phyloP scores from a whole-genome alignment of 495 filamentous ascomycete genomes.

The Lophiostoma macrostomum region DNA sequence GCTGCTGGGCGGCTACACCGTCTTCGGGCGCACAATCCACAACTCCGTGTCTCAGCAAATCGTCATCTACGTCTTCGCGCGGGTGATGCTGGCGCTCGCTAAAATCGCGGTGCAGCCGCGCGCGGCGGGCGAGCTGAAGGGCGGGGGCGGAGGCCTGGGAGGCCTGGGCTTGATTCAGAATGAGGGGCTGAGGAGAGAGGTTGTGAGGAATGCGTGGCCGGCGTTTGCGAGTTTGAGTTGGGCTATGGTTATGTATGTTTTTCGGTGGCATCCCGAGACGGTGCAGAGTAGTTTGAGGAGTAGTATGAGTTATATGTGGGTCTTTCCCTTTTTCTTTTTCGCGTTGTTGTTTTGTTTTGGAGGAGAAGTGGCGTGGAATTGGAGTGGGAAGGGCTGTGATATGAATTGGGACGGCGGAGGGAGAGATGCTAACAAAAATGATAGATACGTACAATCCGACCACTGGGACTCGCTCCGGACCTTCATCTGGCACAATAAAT shows the following conservation, averaged over 20 bases:
- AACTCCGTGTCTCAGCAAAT: constrained; percentile 93
- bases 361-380: neutral
- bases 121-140: constrained; percentile 35
- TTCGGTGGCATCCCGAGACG: constrained; percentile 84
- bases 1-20: constrained; percentile 82
- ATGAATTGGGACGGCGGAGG: too few relatives aligned
- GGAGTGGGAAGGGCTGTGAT: too few relatives aligned
- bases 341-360: neutral
- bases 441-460: constrained; percentile 68
- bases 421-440: constrained; percentile 28
- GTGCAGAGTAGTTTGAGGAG: constrained; percentile 85
- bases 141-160: constrained; percentile 42
- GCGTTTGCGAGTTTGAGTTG: constrained; percentile 85
- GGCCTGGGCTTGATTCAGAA: constrained; percentile 39
- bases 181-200: constrained; percentile 47
- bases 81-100: constrained; percentile 78
- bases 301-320: constrained; percentile 98
- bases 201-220: constrained; percentile 77
- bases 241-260: constrained; percentile 93
- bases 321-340: constrained; percentile 20
- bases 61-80: constrained; percentile 94
- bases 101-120: constrained; percentile 72
- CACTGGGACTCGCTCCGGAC: constrained; percentile 79
- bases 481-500: constrained; percentile 84
- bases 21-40: constrained; percentile 81